phyloP scores from a whole-genome alignment of 345 rosid species.

The Salix udensis region DNA sequence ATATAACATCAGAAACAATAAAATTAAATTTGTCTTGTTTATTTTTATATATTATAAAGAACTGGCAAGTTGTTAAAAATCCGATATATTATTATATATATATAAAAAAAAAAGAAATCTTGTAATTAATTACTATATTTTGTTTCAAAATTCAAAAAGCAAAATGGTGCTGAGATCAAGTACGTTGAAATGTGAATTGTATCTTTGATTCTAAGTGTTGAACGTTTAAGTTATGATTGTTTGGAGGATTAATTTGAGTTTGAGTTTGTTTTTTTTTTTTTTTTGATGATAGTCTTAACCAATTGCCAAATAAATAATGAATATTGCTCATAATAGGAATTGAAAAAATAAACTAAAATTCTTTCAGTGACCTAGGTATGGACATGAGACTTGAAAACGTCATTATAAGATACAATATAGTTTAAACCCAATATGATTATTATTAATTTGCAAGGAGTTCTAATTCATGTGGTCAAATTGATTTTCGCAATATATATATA shows the following conservation, averaged over 20 bases:
- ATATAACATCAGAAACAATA: no score
- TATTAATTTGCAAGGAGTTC: no score
- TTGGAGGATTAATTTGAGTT: not conserved
- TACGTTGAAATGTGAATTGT: not conserved
- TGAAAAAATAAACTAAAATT: not conserved
- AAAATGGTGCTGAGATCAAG: not conserved
- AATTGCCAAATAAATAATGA: not conserved
- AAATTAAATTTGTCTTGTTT: no score
- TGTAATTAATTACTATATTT: not conserved
- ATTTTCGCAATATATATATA: no score
- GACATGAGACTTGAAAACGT: not conserved
- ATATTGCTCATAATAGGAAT: not conserved
- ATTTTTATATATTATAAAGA: no score
- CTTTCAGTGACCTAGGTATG: not conserved
- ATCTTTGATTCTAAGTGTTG: not conserved
- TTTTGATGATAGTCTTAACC: not conserved
- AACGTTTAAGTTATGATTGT: not conserved
- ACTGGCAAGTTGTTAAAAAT: no score
- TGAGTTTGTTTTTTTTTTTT: not conserved
- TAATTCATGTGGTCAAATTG: no score
- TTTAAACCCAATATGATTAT: no score
- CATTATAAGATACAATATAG: not conserved
- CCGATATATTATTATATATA: no score
- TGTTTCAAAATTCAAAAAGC: constrained; percentile 1
- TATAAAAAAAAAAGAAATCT: not conserved